Conservation (phyloP, 2,329 filamentous ascomycete genomes). For the Arthrobotrys pseudoclavata region DNA sequence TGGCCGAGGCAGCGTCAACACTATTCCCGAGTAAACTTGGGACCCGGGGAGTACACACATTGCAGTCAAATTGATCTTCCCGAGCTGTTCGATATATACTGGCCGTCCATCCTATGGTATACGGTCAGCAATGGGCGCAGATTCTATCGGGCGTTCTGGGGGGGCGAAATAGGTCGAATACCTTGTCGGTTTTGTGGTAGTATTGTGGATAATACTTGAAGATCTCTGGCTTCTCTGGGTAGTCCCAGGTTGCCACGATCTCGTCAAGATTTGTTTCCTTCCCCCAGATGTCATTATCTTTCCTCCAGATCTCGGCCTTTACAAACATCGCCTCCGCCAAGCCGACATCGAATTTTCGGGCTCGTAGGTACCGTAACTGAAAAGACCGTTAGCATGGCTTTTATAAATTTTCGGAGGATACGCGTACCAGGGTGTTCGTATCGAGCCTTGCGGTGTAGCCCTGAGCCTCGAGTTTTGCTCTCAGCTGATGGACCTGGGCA, state of each 20-base stretch:
- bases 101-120: conserved; percentile 85
- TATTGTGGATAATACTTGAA: conserved; percentile 97
- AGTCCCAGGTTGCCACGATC: conserved; percentile 83
- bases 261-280: conserved; percentile 87
- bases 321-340: conserved; percentile 91
- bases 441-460: conserved; percentile 88
- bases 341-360: conserved; percentile 92
- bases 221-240: conserved; percentile 85
- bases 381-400: conserved; percentile 26
- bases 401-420: conserved; percentile 44
- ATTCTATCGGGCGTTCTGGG: no score
- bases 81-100: conserved; percentile 95
- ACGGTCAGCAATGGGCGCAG: background rate
- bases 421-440: conserved; percentile 85
- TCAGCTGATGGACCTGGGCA: conserved; percentile 88
- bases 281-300: conserved; percentile 9
- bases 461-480: conserved; percentile 83
- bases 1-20: background rate
- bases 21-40: background rate
- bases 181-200: conserved; percentile 97
- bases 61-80: conserved; percentile 88
- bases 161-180: conserved; percentile 64
- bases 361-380: conserved; percentile 88
- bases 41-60: conserved; percentile 73
- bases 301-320: conserved; percentile 89